Base-by-base conservation (phyloP, 306 rosid genomes). In the Trichosanthes truncata region DNA sequence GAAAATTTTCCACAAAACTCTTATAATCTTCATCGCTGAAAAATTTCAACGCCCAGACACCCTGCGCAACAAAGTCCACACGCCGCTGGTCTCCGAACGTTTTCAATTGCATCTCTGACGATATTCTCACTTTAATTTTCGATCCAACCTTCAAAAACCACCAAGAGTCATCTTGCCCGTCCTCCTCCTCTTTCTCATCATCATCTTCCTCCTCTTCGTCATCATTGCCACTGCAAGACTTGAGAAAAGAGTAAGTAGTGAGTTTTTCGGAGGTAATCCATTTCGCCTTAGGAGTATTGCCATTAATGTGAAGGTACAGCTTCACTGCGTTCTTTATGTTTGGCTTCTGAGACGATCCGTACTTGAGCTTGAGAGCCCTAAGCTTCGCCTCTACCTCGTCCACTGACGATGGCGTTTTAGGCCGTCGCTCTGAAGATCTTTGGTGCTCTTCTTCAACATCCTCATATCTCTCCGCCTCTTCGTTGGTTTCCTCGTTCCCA, bases 1-100 rank as follows among this genome's bases (percentile, higher is more conserved):
- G 86, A 23, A 79, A 93, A 59, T 82, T 84, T 2, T 84, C 65
- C 5, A 91, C 87, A 68, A 96, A 96, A 0, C 26, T 78, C 80
- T 76, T 86, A 40, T 86, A 92, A 43, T 89, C 89, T 55, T 93
- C 89, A 0, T 83, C 89, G 0, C 78, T 79, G 73, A 87, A 93
- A 83, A 96, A 96, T 61, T 91, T 96, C 90, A 96, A 48, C 0
- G 99, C 99, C 99, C 99, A 93, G 9, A 96, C 99, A 15, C 92
- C 98, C n/a, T 83, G 69, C 31, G 94, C 90, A 21, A 96, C 90
- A 38, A 96, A 93, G 65, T 96, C 99, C 72, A 89, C 98, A 7
- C 99, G 93, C 26, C 87, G 89, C 78, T 93, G 96, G 67, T 86
- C 90, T 3, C 82, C 87, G 18, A 87, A 89, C 6, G 89, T 87